phyloP scores from a whole-genome alignment of 2,329 filamentous ascomycete species.

The Xylariaceae sp. region DNA sequence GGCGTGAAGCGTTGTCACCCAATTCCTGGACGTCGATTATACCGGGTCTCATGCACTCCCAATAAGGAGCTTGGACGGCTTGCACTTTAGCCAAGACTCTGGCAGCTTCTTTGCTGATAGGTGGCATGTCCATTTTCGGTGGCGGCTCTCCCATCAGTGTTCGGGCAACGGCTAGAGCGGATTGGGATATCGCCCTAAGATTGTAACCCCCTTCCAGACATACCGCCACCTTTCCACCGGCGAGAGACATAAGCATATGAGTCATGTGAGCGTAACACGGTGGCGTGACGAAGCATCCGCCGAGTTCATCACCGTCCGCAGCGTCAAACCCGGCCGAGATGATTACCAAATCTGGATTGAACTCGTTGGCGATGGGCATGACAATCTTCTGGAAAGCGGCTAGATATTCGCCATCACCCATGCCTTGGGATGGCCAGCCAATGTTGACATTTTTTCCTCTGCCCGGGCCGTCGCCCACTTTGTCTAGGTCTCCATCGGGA shows the following conservation, averaged over 20 bases:
- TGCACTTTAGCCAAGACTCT: slow-evolving; percentile 61
- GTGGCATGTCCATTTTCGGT: slow-evolving; percentile 58
- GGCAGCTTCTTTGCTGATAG: slow-evolving; percentile 60
- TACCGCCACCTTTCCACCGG: slow-evolving; percentile 85
- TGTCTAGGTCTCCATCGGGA: slow-evolving; percentile 63
- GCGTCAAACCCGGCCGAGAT: slow-evolving; percentile 96
- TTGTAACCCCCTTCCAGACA: slow-evolving; percentile 98
- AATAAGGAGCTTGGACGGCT: slow-evolving; percentile 69
- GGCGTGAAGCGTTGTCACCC: slow-evolving; percentile 59
- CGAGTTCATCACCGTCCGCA: slow-evolving; percentile 88
- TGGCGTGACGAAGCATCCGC: slow-evolving; percentile 89
- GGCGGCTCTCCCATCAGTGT: slow-evolving; percentile 97
- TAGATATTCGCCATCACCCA: slow-evolving; percentile 97
- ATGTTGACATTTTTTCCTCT: slow-evolving; percentile 68
- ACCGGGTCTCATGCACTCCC: slow-evolving; percentile 83
- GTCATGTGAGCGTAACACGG: slow-evolving; percentile 97
- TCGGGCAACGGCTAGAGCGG: slow-evolving; percentile 85
- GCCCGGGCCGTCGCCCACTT: slow-evolving; percentile 58
- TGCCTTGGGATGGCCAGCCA: slow-evolving; percentile 70
- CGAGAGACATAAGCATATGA: slow-evolving; percentile 96
- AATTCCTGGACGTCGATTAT: slow-evolving; percentile 58
- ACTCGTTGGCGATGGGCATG: slow-evolving; percentile 94
- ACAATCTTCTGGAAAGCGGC: slow-evolving; percentile 94
- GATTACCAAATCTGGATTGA: slow-evolving; percentile 91
- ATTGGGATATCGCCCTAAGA: slow-evolving; percentile 86